phyloP scores from a whole-genome alignment of 129 eudicot genomes.

The Sambucus nigra region DNA sequence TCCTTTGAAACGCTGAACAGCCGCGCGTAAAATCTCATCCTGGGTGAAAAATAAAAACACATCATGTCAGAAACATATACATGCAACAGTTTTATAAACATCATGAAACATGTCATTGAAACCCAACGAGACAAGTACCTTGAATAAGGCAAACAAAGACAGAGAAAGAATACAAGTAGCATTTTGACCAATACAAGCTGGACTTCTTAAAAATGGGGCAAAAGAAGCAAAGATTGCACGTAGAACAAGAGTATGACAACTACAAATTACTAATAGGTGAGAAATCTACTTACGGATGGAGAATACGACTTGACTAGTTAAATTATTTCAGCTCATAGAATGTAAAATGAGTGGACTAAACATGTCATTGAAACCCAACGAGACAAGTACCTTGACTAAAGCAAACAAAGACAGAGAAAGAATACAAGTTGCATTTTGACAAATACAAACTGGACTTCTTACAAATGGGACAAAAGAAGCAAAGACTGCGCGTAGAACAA shows the following conservation, averaged over 20 bases:
- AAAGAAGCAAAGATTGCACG: no score
- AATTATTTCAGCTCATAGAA: no score
- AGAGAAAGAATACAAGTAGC: background rate
- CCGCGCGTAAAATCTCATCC: constrained; percentile 70
- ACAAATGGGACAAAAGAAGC: background rate
- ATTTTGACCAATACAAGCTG: background rate
- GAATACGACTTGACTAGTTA: no score
- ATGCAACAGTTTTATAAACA: background rate
- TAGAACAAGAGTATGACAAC: no score
- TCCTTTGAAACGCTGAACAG: constrained; percentile 74
- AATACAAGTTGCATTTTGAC: no score
- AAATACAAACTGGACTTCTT: background rate
- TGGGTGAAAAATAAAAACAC: constrained; percentile 17
- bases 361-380: background rate
- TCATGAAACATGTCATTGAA: background rate
- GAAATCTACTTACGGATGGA: no score
- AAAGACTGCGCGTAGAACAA: background rate
- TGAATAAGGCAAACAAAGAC: background rate
- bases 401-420: background rate
- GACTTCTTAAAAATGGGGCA: no score
- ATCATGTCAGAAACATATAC: background rate
- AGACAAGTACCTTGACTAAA: background rate
- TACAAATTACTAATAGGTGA: no score
- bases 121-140: background rate
- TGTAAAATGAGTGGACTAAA: no score